A percentile compares a stretch with the other conserved stretches of the same genome.
Evolutionary conservation across 2,329 filamentous ascomycete species (phyloP).

Genomic region (Cladosporium phlei): DNA sequence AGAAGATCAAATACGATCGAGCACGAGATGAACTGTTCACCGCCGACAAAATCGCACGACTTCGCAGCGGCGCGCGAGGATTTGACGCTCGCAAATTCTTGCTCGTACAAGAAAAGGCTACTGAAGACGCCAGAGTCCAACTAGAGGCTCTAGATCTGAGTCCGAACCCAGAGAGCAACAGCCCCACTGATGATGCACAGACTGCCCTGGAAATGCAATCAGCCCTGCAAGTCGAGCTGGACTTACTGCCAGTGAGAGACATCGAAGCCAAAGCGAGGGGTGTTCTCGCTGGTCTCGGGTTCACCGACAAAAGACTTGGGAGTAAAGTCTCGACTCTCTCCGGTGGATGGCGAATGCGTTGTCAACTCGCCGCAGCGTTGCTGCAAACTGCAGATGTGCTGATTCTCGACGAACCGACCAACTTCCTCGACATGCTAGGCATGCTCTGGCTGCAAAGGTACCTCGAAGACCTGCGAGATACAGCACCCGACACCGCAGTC

Average conservation of each 20-base stretch:
- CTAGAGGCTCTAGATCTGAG: conserved; percentile 38
- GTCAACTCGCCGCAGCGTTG: conserved; percentile 49
- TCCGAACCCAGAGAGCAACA: conserved; percentile 46
- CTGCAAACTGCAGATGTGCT: conserved; percentile 71
- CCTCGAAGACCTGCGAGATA: conserved; percentile 52
- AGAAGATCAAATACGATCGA: conserved; percentile 15
- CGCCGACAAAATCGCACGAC: conserved; percentile 55
- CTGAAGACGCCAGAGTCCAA: conserved; percentile 40
- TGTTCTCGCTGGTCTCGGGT: conserved; percentile 67
- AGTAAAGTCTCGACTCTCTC: conserved; percentile 63
- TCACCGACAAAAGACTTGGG: conserved; percentile 57
- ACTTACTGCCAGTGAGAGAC: conserved; percentile 7
- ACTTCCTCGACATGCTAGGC: conserved; percentile 75
- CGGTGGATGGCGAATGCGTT: conserved; percentile 53
- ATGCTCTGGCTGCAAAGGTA: conserved; percentile 81
- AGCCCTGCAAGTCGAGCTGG: conserved; percentile 51
- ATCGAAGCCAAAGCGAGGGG: conserved; percentile 59
- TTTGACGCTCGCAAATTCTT: conserved; percentile 71
- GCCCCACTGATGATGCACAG: conserved; percentile 61
- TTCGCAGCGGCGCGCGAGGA: conserved; percentile 71
- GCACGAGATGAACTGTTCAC: conserved; percentile 18
- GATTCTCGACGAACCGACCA: conserved; percentile 81
- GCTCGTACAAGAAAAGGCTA: conserved; percentile 61
- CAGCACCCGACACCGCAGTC: conserved; percentile 52
- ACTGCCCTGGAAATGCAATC: conserved; percentile 65